Evolutionary conservation across 805 yeast species (phyloP), one percentile per base, ranked within the genome.

Genomic region (Schwanniomyces polymorphus): DNA sequence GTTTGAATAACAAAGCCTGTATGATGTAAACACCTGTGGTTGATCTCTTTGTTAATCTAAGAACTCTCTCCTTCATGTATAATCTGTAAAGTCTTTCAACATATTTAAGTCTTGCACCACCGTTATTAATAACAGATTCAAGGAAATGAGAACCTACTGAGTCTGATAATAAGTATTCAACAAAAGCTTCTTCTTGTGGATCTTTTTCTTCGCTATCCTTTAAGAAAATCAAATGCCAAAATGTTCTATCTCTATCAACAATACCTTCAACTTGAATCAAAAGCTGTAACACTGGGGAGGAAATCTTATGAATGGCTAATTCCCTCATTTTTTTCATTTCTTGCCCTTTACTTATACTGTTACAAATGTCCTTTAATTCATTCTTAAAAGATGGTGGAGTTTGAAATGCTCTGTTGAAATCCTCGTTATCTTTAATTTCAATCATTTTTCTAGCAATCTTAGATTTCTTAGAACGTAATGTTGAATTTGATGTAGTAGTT

Each of bases 141-240:
- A 92, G 73, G 71, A 94, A 92, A 67, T 91, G 97, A 1, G 96
- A 86, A 0, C 98, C 99, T n/a, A 91, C 89, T 1, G 95, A 75
- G 60, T 91, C 97, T 7, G 94, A 81, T 31, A 92, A 68, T 45
- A 91, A 73, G 58, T 86, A 87, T 61, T 91, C 97, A 27, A 91
- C 84, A 63, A 87, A 91, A 0, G 94, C 82, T 52, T 80, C 91
- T 57, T 88, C 94, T 48, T 80, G 77, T 0, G 79, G 44, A 51
- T 85, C 83, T 43, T 66, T 74, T 23, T 75, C 82, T 2, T 73
- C 79, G 11, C 71, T 69, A 9, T 76, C 79, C 26, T 21, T 37
- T 23, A 37, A 37, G 68, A 90, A 88, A 0, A 85, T 72, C 38
- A 79, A 63, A 57, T 83, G 84, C 86, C 91, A 86, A 50, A 85